Evolutionary conservation across 139 green algal species (phyloP), one percentile per base, ranked within the genome.

Genomic region (Tetradesmus obliquus): DNA sequence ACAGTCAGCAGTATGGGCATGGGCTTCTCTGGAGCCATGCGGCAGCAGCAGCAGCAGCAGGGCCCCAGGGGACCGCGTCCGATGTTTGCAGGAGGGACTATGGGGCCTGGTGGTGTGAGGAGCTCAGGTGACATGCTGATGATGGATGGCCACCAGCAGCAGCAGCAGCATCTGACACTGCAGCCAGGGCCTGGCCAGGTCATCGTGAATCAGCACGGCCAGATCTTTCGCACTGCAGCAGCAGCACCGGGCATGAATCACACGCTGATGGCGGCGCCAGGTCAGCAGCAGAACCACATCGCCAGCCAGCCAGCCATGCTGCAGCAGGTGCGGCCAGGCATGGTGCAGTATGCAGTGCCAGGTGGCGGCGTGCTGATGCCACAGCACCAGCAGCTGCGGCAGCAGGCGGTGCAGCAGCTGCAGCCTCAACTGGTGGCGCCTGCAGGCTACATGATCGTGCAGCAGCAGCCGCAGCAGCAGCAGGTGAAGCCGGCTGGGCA

Each of bases 321-420:
- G 51, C 57, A 79, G 84, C 84, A 72, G 12, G 22, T 88, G n/a
- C 84, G 57, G 9, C 57, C 58, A 79, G 84, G n/a, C 51, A 20
- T 22, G 45, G 87, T 45, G 15, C 54, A 72, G 82, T 51, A 71
- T 72, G n/a, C 84, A 5, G 58, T 22, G 8, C 58, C 58, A 55
- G 22, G 66, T n/a, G 17, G 58, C 24, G 8, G 24, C n/a, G 53
- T 79, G 58, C 84, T 76, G 57, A 10, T 60, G 51, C 57, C n/a
- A 8, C 84, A 60, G 32, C 84, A 88, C 3, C 84, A 88, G 57
- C 84, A 88, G 84, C 55, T 79, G 45, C 84, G 72, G 58, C 84
- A 88, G 57, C 84, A 88, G 74, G 51, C 74, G 20, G 24, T 53
- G 55, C 76, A 79, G 53, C 19, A 79, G 79, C 88, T 57, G n/a